These are phyloP conservation scores for Haberlea rhodopensis DNA, from an alignment of 257 asterid genomes.

Conservation along the genomic window DNA sequence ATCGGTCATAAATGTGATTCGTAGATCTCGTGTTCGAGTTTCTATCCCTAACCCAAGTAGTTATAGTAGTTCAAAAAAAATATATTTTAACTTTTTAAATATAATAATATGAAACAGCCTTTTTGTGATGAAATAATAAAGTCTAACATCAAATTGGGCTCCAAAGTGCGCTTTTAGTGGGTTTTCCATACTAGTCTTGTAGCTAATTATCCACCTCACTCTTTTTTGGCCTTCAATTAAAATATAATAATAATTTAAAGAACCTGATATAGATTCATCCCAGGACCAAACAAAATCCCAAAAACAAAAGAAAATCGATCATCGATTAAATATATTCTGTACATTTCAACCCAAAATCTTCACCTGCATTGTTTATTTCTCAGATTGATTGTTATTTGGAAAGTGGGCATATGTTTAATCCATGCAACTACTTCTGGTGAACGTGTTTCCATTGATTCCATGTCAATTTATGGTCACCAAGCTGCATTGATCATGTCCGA, in stretches of 20 bases:
- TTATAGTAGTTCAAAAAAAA: no score
- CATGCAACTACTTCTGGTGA: constrained; percentile 44
- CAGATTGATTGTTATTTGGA: constrained; percentile 13
- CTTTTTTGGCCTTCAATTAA: background rate
- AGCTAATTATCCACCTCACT: background rate
- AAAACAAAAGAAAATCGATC: constrained; percentile 24
- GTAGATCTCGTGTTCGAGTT: no score
- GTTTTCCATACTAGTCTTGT: background rate
- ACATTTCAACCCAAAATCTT: background rate
- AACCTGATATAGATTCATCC: background rate
- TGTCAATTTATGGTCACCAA: constrained; percentile 13
- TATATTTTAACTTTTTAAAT: no score
- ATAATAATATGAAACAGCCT: no score
- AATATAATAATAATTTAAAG: background rate
- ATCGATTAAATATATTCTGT: constrained; percentile 9
- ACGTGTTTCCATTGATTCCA: constrained; percentile 32
- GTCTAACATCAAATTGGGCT: background rate
- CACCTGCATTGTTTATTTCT: background rate
- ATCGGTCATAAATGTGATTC: no score
- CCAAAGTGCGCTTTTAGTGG: background rate
- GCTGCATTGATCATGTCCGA: constrained; percentile 31
- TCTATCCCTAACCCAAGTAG: no score
- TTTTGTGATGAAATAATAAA: no score
- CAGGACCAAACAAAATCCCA: constrained; percentile 16
- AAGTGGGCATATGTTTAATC: constrained; percentile 24